These are phyloP conservation scores for Planoprotostelium fungivorum DNA, from an alignment of 78 protist species.

Conservation along the genomic window DNA sequence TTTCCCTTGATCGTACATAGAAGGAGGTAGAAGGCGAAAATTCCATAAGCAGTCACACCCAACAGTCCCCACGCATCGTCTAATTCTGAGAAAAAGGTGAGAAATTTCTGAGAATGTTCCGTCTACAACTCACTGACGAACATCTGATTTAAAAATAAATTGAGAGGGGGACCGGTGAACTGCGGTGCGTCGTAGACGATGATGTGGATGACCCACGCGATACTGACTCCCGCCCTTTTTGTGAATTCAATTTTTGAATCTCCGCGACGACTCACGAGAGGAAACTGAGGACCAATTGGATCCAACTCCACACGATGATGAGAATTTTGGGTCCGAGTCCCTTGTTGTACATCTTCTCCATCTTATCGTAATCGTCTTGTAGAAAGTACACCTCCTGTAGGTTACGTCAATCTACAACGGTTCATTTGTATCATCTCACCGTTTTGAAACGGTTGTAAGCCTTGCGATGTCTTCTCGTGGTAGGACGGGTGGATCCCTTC, in stretches of 20 bases:
- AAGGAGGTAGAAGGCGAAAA: constrained; percentile 78
- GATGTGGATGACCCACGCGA: constrained; percentile 80
- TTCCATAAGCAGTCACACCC: constrained; percentile 71
- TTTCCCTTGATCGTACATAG: constrained; percentile 73
- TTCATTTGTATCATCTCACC: not conserved
- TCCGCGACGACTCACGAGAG: not conserved
- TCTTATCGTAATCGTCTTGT: constrained; percentile 66
- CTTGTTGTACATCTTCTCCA: constrained; percentile 52
- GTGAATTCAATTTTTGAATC: not conserved
- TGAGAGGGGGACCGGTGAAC: not conserved
- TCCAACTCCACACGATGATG: not conserved
- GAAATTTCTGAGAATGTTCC: not conserved
- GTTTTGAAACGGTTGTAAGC: constrained; percentile 54
- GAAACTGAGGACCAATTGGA: not conserved
- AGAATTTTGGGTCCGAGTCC: constrained; percentile 69
- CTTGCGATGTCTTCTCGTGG: constrained; percentile 30
- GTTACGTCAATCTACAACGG: not conserved
- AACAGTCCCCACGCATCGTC: constrained; percentile 79
- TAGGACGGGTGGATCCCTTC: not conserved
- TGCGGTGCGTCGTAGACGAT: constrained; percentile 40
- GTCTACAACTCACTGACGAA: not conserved
- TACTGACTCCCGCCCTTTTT: constrained; percentile 18
- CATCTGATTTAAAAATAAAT: not conserved
- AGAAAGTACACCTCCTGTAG: constrained; percentile 50
- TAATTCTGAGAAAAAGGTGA: not conserved